Conservation (phyloP, 1,284 basidiomycete species). For the Filobasidium uniguttulatum region DNA sequence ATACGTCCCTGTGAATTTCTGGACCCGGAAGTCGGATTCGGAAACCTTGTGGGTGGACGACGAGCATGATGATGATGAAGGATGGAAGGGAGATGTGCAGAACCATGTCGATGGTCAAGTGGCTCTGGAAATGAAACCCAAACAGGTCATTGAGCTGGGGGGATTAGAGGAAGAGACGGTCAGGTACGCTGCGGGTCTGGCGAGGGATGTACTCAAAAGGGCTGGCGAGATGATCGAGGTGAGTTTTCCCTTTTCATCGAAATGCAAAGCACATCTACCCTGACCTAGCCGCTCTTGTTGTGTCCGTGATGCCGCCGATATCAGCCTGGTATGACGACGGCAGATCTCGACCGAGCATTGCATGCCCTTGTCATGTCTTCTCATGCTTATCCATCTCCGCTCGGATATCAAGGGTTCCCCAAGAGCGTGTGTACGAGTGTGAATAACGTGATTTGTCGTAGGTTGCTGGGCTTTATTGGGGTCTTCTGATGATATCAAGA, state of each 20-base stretch:
- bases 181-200: constrained; percentile 49
- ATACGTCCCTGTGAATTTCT: constrained; percentile 44
- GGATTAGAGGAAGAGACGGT: constrained; percentile 46
- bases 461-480: constrained; percentile 9
- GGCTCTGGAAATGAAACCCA: constrained; percentile 40
- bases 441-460: constrained; percentile 52
- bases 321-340: constrained; percentile 61
- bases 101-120: too few relatives aligned
- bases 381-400: constrained; percentile 76
- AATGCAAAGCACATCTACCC: neutral
- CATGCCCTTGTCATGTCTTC: constrained; percentile 54
- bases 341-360: constrained; percentile 53
- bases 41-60: constrained; percentile 14
- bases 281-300: neutral
- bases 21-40: constrained; percentile 19
- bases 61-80: constrained; percentile 16
- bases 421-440: constrained; percentile 67
- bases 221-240: constrained; percentile 49
- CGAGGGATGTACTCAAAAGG: constrained; percentile 48
- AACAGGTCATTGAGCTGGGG: constrained; percentile 45
- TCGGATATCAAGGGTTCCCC: constrained; percentile 67
- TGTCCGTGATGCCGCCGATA: neutral
- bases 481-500: neutral
- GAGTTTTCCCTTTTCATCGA: constrained; percentile 20
- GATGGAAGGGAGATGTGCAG: constrained; percentile 48